Conservation (phyloP, 2,329 filamentous ascomycete genomes). For the Xylaria sp. region DNA sequence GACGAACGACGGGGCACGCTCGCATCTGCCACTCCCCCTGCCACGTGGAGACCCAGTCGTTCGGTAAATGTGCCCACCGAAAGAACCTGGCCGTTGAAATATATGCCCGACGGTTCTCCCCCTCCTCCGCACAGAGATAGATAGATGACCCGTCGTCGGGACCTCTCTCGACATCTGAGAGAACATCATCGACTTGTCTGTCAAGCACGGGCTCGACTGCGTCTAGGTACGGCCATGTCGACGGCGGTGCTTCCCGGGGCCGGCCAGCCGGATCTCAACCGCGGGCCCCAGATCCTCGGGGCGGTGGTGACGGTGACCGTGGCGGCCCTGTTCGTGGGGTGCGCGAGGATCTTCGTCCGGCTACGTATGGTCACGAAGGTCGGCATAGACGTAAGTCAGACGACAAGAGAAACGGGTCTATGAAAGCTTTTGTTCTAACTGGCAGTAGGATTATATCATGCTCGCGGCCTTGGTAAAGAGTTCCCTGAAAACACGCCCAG, state of each 20-base stretch:
- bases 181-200: no score
- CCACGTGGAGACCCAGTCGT: no score
- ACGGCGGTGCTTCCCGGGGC: not conserved
- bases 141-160: no score
- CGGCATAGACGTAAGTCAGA: constrained; percentile 14
- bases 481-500: not conserved
- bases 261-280: constrained; percentile 4
- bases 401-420: no score
- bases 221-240: constrained; percentile 9
- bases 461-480: constrained; percentile 7
- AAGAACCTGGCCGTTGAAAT: no score
- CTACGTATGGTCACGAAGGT: constrained; percentile 11
- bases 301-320: constrained; percentile 12
- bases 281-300: constrained; percentile 6
- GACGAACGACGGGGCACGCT: no score
- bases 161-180: no score
- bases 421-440: not conserved
- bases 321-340: constrained; percentile 12
- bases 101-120: no score
- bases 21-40: no score
- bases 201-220: no score
- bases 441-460: constrained; percentile 9
- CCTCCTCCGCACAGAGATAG: no score
- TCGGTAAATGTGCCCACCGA: no score
- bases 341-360: constrained; percentile 16